Conservation (phyloP, 73 alveolate species). For the Paramecium octaurelia region DNA sequence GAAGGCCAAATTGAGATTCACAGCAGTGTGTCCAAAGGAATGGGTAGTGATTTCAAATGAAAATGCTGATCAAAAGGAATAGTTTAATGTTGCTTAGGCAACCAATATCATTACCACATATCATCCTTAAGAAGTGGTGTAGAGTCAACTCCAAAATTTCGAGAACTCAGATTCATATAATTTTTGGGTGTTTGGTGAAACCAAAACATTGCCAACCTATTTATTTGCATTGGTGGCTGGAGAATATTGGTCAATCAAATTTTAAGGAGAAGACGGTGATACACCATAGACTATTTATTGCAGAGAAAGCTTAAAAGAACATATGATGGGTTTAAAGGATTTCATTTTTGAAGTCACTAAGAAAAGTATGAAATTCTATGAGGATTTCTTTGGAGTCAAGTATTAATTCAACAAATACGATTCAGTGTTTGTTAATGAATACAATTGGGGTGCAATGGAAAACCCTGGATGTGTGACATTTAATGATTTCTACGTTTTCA, state of each 20-base stretch:
- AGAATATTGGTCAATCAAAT: conserved; percentile 13
- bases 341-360: conserved; percentile 74
- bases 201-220: conserved; percentile 51
- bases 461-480: conserved; percentile 86
- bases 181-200: background rate
- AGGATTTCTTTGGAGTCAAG: conserved; percentile 84
- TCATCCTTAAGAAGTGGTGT: conserved; percentile 48
- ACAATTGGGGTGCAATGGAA: conserved; percentile 98
- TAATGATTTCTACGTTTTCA: conserved; percentile 83
- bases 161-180: background rate
- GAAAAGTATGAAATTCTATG: conserved; percentile 91
- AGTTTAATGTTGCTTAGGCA: background rate
- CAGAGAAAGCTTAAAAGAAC: conserved; percentile 66
- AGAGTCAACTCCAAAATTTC: conserved; percentile 28
- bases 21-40: conserved; percentile 86
- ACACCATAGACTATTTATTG: conserved; percentile 52
- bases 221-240: conserved; percentile 64
- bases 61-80: background rate
- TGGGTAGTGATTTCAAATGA: conserved; percentile 96
- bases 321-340: conserved; percentile 72
- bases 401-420: conserved; percentile 95
- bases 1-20: conserved; percentile 84
- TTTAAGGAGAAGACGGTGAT: background rate
- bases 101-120: background rate
- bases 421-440: conserved; percentile 92